Percentiles rank a stretch among this genome's conserved stretches.
Conservation (phyloP, 495 filamentous ascomycete genomes). For the Extremus antarcticus region DNA sequence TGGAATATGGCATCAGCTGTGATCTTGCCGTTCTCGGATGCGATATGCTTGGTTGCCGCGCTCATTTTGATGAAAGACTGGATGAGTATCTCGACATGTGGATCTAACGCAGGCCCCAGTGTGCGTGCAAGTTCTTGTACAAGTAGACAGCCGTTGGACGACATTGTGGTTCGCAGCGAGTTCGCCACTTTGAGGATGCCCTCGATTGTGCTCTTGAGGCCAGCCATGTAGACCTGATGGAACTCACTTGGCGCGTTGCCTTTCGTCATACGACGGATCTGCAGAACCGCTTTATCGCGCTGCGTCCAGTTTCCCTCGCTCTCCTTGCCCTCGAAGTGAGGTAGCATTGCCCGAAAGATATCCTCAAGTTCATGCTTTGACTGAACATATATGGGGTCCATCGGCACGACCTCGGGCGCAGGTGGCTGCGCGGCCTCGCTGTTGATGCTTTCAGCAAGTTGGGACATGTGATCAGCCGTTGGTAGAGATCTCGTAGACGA, state of each 20-base stretch:
- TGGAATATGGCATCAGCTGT: conserved; percentile 66
- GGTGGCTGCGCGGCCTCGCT: conserved; percentile 25
- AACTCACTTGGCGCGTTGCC: conserved; percentile 80
- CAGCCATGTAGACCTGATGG: conserved; percentile 51
- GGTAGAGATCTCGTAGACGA: conserved; percentile 27
- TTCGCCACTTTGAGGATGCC: conserved; percentile 80
- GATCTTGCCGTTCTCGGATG: conserved; percentile 62
- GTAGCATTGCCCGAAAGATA: conserved; percentile 65
- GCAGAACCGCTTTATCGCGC: conserved; percentile 66
- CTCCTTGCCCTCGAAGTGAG: conserved; percentile 78
- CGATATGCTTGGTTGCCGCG: conserved; percentile 80
- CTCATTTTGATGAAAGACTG: conserved; percentile 83
- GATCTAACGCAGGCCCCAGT: conserved; percentile 67
- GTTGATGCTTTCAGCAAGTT: conserved; percentile 27
- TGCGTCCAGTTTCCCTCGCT: conserved; percentile 82
- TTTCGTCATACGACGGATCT: conserved; percentile 62
- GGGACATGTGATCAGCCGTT: conserved; percentile 16
- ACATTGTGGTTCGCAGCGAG: conserved; percentile 81
- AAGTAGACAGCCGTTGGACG: conserved; percentile 69
- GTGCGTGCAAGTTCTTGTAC: conserved; percentile 75
- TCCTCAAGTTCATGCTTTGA: conserved; percentile 78
- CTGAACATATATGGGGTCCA: conserved; percentile 72
- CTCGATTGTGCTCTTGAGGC: conserved; percentile 66
- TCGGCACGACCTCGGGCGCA: conserved; percentile 45
- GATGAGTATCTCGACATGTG: conserved; percentile 82